Evolutionary conservation across 2,329 filamentous ascomycete genomes (phyloP).

Genomic region (Neurospora sp.): DNA sequence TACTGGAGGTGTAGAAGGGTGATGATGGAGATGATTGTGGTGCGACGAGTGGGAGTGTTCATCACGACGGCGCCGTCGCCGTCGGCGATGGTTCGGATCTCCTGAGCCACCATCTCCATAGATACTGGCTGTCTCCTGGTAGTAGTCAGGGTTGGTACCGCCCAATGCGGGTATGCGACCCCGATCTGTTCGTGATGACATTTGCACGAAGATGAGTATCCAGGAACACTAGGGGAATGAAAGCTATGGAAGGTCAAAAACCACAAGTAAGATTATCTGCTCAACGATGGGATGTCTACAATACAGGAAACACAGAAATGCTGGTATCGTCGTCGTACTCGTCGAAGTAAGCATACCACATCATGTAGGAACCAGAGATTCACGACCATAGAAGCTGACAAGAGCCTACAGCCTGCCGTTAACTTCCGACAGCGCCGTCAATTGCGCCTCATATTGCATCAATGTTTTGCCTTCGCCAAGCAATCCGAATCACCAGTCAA

Average conservation of each 20-base stretch:
- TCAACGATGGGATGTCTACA: not conserved
- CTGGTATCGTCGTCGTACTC: not conserved
- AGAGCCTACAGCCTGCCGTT: not conserved
- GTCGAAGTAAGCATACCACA: not conserved
- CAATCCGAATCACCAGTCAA: not conserved
- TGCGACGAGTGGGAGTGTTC: not conserved
- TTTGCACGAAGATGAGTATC: not conserved
- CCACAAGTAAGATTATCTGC: not conserved
- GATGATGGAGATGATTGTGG: not conserved
- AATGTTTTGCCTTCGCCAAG: not conserved
- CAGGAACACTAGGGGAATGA: not conserved
- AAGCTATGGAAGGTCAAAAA: not conserved
- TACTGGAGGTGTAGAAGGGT: not conserved
- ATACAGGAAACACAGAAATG: not conserved
- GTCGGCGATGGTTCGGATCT: not conserved
- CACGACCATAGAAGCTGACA: not conserved
- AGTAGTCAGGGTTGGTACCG: slow-evolving; percentile 4
- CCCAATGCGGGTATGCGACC: slow-evolving; percentile 2
- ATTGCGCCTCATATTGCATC: not conserved
- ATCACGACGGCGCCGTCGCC: not conserved
- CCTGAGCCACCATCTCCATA: not conserved
- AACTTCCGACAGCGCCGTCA: not conserved
- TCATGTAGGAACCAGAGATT: not conserved
- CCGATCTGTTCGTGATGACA: not conserved
- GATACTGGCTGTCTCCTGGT: slow-evolving; percentile 7